A percentile compares a stretch with the other conserved stretches of the same genome.
These are phyloP conservation scores for Teunomyces atbi DNA, from an alignment of 805 yeast species.

Conservation along the genomic window DNA sequence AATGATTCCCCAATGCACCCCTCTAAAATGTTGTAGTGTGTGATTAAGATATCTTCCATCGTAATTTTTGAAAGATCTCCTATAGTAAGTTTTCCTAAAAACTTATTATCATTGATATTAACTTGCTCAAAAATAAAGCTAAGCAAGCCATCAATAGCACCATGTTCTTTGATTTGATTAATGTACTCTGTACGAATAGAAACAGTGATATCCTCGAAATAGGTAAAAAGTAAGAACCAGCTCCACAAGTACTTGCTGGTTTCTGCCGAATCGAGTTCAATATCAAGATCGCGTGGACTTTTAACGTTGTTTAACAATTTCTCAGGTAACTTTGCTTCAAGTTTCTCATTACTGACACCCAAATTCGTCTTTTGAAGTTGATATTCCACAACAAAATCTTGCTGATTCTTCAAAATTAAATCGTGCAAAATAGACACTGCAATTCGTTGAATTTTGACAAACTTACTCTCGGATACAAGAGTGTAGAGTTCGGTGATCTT, in stretches of 20 bases:
- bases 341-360: constrained; percentile 21
- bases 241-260: constrained; percentile 55
- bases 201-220: constrained; percentile 64
- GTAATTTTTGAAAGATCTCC: constrained; percentile 9
- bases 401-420: constrained; percentile 49
- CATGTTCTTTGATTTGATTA: constrained; percentile 48
- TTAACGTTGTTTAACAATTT: constrained; percentile 7
- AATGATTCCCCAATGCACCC: constrained; percentile 21
- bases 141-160: constrained; percentile 49
- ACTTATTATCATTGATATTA: constrained; percentile 32
- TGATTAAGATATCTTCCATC: constrained; percentile 17
- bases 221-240: constrained; percentile 63
- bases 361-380: constrained; percentile 48
- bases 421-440: constrained; percentile 37
- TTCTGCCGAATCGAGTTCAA: constrained; percentile 13
- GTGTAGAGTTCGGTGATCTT: constrained; percentile 36
- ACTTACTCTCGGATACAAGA: constrained; percentile 20
- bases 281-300: constrained; percentile 12
- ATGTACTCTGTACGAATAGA: constrained; percentile 61
- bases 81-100: constrained; percentile 16
- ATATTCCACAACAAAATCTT: constrained; percentile 59
- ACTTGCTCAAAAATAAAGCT: constrained; percentile 54
- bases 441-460: constrained; percentile 40
- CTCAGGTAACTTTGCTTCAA: constrained; percentile 38
- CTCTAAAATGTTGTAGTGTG: constrained; percentile 17